Percentiles rank a stretch among this genome's conserved stretches.
Conservation (phyloP, 495 filamentous ascomycete genomes). For the Achaetomiella virescens region DNA sequence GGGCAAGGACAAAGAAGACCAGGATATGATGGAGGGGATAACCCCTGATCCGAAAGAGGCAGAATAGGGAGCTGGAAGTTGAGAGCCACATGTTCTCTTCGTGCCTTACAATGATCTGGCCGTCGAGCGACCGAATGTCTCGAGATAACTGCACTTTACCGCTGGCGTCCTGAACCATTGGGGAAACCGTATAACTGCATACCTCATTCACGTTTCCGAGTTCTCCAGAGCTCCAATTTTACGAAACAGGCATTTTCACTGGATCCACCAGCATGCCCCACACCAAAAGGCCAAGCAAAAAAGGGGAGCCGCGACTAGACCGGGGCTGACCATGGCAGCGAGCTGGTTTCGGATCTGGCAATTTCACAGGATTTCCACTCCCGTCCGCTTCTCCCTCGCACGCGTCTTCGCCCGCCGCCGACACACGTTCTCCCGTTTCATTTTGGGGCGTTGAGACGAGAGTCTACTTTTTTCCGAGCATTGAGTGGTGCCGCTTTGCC, state of each 20-base stretch:
- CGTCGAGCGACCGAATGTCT: too few relatives aligned
- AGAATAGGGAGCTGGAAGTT: neutral
- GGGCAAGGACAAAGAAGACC: slow-evolving; percentile 5
- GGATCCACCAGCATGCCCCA: neutral
- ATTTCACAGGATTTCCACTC: slow-evolving; percentile 29
- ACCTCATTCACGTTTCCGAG: too few relatives aligned
- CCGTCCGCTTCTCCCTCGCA: slow-evolving; percentile 19
- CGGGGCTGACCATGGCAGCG: neutral
- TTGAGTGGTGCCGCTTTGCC: neutral
- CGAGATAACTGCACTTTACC: too few relatives aligned
- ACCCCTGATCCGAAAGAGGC: neutral
- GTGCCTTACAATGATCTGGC: too few relatives aligned
- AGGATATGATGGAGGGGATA: slow-evolving; percentile 7
- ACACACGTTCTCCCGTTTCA: neutral
- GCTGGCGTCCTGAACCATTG: too few relatives aligned
- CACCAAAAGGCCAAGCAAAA: slow-evolving; percentile 9
- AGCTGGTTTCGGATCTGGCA: slow-evolving; percentile 21
- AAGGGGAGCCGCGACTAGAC: slow-evolving; percentile 12
- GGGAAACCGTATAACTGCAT: too few relatives aligned
- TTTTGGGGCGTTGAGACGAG: slow-evolving; percentile 3
- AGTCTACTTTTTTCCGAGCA: neutral
- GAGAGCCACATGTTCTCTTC: neutral
- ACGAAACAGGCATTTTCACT: slow-evolving; percentile 5
- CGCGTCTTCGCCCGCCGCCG: slow-evolving; percentile 19
- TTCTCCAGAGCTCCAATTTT: neutral